These are phyloP conservation scores for Orbilia ellipsospora DNA, from an alignment of 2,329 filamentous ascomycete species.

Conservation along the genomic window DNA sequence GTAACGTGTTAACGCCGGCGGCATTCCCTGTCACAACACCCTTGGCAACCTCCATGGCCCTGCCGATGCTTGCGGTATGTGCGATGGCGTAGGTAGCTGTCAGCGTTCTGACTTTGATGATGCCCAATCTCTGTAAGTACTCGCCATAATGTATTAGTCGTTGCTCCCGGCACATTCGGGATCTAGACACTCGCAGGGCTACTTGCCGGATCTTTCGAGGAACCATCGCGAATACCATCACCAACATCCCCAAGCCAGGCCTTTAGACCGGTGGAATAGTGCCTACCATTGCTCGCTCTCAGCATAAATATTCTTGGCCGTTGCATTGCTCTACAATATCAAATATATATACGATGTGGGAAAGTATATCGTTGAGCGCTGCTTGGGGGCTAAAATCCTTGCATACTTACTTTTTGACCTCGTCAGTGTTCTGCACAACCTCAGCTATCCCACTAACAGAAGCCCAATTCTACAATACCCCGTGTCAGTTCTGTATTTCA, in stretches of 20 bases:
- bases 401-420: conserved; percentile 71
- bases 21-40: conserved; percentile 77
- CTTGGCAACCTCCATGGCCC: conserved; percentile 78
- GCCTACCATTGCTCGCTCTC: conserved; percentile 23
- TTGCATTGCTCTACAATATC: background rate
- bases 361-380: background rate
- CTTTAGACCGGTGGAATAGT: conserved; percentile 79
- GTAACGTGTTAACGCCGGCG: conserved; percentile 78
- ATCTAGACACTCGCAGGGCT: background rate
- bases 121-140: conserved; percentile 70
- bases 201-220: conserved; percentile 75
- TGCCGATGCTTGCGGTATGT: conserved; percentile 71
- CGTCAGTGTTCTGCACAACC: conserved; percentile 75
- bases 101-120: conserved; percentile 79
- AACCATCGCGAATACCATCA: conserved; percentile 84
- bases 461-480: conserved; percentile 80
- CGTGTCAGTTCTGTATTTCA: background rate
- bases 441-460: conserved; percentile 79
- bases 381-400: background rate
- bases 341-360: too few relatives aligned
- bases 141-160: background rate
- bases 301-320: background rate
- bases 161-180: too few relatives aligned
- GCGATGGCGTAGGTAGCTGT: conserved; percentile 77
- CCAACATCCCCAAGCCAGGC: conserved; percentile 88